Evolutionary conservation across 2,329 filamentous ascomycete genomes (phyloP), one percentile per base, ranked within the genome.

Genomic region (Colletotrichum sansevieriae): DNA sequence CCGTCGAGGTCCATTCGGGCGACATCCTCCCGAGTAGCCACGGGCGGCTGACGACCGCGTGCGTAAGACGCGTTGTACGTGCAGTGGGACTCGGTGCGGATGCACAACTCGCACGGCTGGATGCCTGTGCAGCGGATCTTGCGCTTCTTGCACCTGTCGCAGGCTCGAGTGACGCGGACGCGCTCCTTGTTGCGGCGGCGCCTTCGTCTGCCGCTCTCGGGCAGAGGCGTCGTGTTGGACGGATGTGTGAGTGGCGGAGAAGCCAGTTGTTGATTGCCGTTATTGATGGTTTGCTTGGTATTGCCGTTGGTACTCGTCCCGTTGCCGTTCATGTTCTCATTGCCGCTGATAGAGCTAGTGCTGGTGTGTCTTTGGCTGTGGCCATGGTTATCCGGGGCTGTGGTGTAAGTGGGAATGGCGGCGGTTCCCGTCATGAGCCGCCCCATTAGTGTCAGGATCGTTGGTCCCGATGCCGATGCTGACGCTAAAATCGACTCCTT

Each of bases 21-120:
- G 39, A 62, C 58, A 63, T 68, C 47, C 64, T 70, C 49, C 65
- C 72, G 54, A 65, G 55, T 57, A 33, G 79, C 73, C 43, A 83
- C 76, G 35, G 79, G 78, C 8, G 83, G 82, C 39, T 82, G 67
- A 70, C 83, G 76, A 4, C 83, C 83, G 69, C 85, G 76, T 18
- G 80, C 83, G 71, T 87, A 87, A 0, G 80, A 78, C 20, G 84
- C 83, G 25, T 82, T 81, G 71, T 84, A 87, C 18, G 83, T 82
- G 74, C 85, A 87, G 13, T 71, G 70, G 7, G 73, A 71, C 29
- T 73, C 75, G 18, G 75, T 74, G 39, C 77, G 77, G 52, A 75
- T 75, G 64, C 77, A 79, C 8, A 75, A 73, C 15, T 76, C 77
- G 54, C 77, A 79, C 0, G 77, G 77, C 44, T 77, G 74, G 1